These are phyloP conservation scores for Ceratobasidium sp. DNA, from an alignment of 1,284 basidiomycete species.

Conservation along the genomic window DNA sequence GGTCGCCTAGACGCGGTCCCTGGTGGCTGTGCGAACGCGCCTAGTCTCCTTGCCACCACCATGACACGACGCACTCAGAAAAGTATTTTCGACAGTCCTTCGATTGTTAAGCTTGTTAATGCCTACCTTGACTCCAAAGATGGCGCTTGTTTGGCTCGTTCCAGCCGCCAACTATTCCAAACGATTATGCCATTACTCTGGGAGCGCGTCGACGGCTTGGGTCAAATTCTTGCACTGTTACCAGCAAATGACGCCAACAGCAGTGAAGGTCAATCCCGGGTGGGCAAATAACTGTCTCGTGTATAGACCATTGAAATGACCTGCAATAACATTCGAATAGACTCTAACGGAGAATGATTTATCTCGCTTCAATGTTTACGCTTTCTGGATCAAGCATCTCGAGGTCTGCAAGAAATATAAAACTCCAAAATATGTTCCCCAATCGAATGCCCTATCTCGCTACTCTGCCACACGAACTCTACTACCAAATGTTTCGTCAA, in stretches of 20 bases:
- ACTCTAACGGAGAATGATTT: constrained; percentile 5
- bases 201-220: neutral
- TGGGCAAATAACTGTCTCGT: neutral
- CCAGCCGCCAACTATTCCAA: neutral
- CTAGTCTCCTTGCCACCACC: neutral
- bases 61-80: neutral
- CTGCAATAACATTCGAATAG: neutral
- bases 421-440: neutral
- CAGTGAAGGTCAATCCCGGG: neutral
- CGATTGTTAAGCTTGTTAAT: neutral
- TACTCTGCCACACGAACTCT: neutral
- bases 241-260: neutral
- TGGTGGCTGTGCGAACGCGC: constrained; percentile 10
- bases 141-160: neutral
- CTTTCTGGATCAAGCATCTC: constrained; percentile 2
- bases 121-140: neutral
- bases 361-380: constrained; percentile 16
- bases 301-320: neutral
- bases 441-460: neutral
- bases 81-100: neutral
- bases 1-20: neutral
- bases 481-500: neutral
- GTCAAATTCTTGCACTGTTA: neutral
- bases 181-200: constrained; percentile 10
- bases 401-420: neutral